Conservation (phyloP, 1,139 yeast species). For the Taphrina wiesneri region DNA sequence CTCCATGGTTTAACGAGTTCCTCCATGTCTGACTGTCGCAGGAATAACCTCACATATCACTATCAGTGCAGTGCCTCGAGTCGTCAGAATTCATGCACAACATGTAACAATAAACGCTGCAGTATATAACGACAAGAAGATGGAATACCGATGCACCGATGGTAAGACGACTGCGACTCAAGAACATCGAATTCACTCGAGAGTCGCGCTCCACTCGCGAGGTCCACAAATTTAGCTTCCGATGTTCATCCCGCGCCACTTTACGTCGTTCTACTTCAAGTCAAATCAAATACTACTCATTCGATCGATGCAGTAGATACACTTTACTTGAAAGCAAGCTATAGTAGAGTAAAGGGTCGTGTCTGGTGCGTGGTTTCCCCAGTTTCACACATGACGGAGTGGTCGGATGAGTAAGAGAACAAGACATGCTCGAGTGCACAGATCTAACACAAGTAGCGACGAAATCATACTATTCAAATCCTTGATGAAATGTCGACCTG, state of each 20-base stretch:
- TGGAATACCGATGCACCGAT: no score
- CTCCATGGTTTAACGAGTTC: conserved; percentile 17
- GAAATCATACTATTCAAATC: conserved; percentile 20
- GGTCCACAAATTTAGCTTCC: neutral
- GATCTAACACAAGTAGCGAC: conserved; percentile 10
- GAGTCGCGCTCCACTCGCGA: neutral
- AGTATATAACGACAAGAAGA: no score
- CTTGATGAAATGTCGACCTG: conserved; percentile 18
- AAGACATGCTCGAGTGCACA: neutral
- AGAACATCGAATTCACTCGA: no score
- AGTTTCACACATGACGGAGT: neutral
- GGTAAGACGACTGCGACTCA: neutral
- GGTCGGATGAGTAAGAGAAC: conserved; percentile 22
- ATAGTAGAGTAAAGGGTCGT: no score
- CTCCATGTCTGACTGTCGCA: conserved; percentile 1
- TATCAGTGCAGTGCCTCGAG: no score
- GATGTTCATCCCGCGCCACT: neutral
- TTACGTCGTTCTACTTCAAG: neutral
- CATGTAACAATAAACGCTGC: no score
- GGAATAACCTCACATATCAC: no score
- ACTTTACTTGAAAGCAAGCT: no score
- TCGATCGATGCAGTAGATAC: no score
- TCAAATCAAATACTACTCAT: no score
- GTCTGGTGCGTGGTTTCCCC: no score
- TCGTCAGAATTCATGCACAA: no score